Evolutionary conservation across 495 filamentous ascomycete species (phyloP), one percentile per base, ranked within the genome.

Genomic region (Gamarada debralockiae): DNA sequence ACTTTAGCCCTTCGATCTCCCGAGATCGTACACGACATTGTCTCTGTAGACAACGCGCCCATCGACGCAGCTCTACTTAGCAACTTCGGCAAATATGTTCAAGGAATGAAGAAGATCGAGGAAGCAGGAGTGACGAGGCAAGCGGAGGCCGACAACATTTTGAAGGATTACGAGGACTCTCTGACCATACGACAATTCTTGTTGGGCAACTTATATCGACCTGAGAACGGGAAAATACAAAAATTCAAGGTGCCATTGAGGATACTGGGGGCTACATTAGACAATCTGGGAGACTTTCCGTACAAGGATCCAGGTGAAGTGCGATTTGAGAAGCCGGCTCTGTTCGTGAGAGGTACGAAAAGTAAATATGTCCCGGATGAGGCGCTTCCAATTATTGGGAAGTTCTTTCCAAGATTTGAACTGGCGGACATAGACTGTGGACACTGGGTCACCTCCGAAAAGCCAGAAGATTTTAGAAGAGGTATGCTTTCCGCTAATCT

Each of bases 401-500:
- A 77, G 54, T 97, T 97, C 68, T 98, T 97, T 66, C 93, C 93
- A 23, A 72, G 77, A 36, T 93, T 96, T 52, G 67, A 79, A 60
- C 63, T 97, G 27, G 80, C 75, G 13, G 92, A 96, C 71, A 79
- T 97, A 29, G 88, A 96, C 17, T 79, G 85, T 4, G 93, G 93
- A 0, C 93, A 98, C 64, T 97, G 93, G 93, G 73, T 98, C 0
- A 92, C 95, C 58, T 89, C 88, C 9, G 92, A 97, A 74, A 88
- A 91, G 52, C 93, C 93, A 0, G 86, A 93, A 65, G 85, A 73
- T 2, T 98, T 98, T 63, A 77, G 86, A 62, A 72, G 81, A 74
- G 86, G 90, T 95, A 67, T 67, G 81, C 66, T 12, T 49, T 38
- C 27, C 48, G 22, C 29, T 12, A 41, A n/a, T n/a, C 14, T 40